phyloP scores from a whole-genome alignment of 129 eudicot genomes.

The Ambrosia artemisiifolia region DNA sequence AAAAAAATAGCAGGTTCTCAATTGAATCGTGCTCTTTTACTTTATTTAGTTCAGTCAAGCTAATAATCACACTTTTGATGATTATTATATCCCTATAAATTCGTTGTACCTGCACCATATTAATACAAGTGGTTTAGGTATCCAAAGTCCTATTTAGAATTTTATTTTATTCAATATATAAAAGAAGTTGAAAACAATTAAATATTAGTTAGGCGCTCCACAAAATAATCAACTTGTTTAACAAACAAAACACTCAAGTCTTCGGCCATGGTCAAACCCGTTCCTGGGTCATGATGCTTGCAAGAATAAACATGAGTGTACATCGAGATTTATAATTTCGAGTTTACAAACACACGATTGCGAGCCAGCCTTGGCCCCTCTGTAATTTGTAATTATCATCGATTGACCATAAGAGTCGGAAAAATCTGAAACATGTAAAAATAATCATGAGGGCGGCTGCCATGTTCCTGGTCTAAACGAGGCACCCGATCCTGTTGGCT shows the following conservation, averaged over 20 bases:
- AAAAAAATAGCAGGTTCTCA: neutral
- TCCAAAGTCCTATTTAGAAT: neutral
- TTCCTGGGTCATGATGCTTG: neutral
- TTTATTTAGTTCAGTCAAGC: neutral
- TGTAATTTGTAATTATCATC: slow-evolving; percentile 3
- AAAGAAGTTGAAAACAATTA: neutral
- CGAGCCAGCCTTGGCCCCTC: neutral
- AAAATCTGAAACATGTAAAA: neutral
- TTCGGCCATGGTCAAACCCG: neutral
- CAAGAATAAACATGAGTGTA: slow-evolving; percentile 7
- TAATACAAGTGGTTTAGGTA: neutral
- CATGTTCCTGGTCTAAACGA: slow-evolving; percentile 90
- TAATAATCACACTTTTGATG: neutral
- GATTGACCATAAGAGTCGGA: neutral
- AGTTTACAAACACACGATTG: slow-evolving; percentile 17
- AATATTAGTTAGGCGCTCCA: neutral
- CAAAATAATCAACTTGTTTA: neutral
- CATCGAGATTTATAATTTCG: slow-evolving; percentile 1
- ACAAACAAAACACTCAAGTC: slow-evolving; percentile 4
- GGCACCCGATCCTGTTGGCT: slow-evolving; percentile 87
- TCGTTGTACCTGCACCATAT: neutral
- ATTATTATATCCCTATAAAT: neutral
- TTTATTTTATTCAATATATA: neutral
- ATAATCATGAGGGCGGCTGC: slow-evolving; percentile 82
- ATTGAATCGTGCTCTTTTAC: neutral